Evolutionary conservation across 257 asterid genomes (phyloP).

Genomic region (Paulownia fortunei): DNA sequence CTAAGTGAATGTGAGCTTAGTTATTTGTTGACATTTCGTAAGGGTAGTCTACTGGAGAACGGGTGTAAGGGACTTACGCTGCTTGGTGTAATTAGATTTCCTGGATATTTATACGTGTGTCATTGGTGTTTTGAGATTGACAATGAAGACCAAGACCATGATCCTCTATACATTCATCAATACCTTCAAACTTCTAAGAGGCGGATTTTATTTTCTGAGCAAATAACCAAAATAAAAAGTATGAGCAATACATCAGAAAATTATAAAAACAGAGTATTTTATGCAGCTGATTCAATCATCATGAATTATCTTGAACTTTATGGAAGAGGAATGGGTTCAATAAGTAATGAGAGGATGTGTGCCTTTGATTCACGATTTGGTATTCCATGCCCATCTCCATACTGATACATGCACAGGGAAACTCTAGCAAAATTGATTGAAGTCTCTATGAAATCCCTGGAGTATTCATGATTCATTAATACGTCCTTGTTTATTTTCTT

Average conservation of each 20-base stretch:
- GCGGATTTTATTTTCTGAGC: background rate
- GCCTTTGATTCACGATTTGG: conserved; percentile 21
- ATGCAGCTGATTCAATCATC: background rate
- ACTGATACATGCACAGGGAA: conserved; percentile 37
- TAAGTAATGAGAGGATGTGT: conserved; percentile 9
- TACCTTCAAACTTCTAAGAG: background rate
- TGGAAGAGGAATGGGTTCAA: conserved; percentile 31
- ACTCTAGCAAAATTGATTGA: conserved; percentile 32
- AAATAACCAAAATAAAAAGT: background rate
- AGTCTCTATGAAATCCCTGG: conserved; percentile 21
- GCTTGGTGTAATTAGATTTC: conserved; percentile 23
- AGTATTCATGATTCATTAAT: conserved; percentile 16
- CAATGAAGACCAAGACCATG: background rate
- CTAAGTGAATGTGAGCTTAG: conserved; percentile 17
- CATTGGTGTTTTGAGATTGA: background rate
- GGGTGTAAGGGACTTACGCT: background rate
- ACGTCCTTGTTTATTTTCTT: conserved; percentile 39
- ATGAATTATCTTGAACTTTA: background rate
- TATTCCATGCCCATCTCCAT: conserved; percentile 40
- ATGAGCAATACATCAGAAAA: background rate
- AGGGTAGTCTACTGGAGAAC: conserved; percentile 6
- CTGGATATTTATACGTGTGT: conserved; percentile 15
- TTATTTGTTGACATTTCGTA: conserved; percentile 43
- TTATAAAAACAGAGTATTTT: background rate
- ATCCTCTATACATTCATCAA: background rate